These are phyloP conservation scores for thale cress (Arabidopsis thaliana) DNA, from an alignment of 345 rosid genomes.

Conservation along the genomic window TAIR10.1 NC_003075.7:17231501-17232000, in stretches of 20 bases:
- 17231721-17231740: conserved; percentile 53
- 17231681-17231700: conserved; percentile 94
- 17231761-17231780: conserved; percentile 94
- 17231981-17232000: conserved; percentile 38
- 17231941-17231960: conserved; percentile 51
- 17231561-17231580: conserved; percentile 35
- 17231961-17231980: conserved; percentile 47
- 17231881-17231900: conserved; percentile 67
- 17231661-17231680: conserved; percentile 89
- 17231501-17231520: conserved; percentile 57
- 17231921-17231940: conserved; percentile 50
- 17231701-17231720: conserved; percentile 84
- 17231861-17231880: conserved; percentile 72
- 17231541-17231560: conserved; percentile 57
- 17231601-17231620: conserved; percentile 69
- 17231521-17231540: conserved; percentile 57
- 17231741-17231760: conserved; percentile 80
- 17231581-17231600: conserved; percentile 62
- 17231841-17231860: conserved; percentile 89
- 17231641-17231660: conserved; percentile 85
- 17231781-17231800: conserved; percentile 86
- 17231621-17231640: conserved; percentile 68
- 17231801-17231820: conserved; percentile 89
- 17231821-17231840: conserved; percentile 95
- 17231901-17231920: conserved; percentile 60